These are phyloP conservation scores for Wickerhamomyces canadensis DNA, from an alignment of 805 yeast genomes.

Conservation along the genomic window DNA sequence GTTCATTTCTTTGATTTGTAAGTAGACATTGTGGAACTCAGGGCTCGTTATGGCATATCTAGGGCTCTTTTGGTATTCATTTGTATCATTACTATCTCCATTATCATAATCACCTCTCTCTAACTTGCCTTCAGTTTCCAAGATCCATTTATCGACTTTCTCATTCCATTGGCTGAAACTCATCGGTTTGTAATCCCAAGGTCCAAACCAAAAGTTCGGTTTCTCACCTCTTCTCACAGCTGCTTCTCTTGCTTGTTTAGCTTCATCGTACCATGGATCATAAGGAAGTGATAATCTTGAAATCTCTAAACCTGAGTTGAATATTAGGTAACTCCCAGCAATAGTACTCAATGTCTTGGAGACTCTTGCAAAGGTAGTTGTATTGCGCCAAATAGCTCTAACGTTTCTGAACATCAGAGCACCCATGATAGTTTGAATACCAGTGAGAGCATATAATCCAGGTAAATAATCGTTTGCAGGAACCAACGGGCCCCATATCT, in stretches of 20 bases:
- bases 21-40: constrained; percentile 13
- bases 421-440: constrained; percentile 50
- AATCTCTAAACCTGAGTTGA: constrained; percentile 51
- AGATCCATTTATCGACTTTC: constrained; percentile 21
- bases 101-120: constrained; percentile 6
- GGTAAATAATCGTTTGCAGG: constrained; percentile 64
- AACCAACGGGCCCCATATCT: constrained; percentile 64
- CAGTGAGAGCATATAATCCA: constrained; percentile 48
- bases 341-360: constrained; percentile 28
- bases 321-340: constrained; percentile 43
- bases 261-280: constrained; percentile 76
- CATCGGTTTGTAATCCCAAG: constrained; percentile 50
- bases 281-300: constrained; percentile 41
- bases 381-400: constrained; percentile 21
- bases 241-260: constrained; percentile 43
- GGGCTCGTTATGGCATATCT: background rate
- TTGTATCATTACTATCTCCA: too few species aligned
- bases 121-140: constrained; percentile 13
- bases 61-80: too few species aligned
- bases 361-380: constrained; percentile 23
- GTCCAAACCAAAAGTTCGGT: constrained; percentile 64
- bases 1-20: constrained; percentile 12
- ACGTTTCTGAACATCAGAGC: constrained; percentile 23
- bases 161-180: constrained; percentile 31
- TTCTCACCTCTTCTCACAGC: constrained; percentile 39